A percentile compares a stretch with the other conserved stretches of the same genome.
phyloP scores from a whole-genome alignment of 1,139 yeast species.

The Diutina siamensis region DNA sequence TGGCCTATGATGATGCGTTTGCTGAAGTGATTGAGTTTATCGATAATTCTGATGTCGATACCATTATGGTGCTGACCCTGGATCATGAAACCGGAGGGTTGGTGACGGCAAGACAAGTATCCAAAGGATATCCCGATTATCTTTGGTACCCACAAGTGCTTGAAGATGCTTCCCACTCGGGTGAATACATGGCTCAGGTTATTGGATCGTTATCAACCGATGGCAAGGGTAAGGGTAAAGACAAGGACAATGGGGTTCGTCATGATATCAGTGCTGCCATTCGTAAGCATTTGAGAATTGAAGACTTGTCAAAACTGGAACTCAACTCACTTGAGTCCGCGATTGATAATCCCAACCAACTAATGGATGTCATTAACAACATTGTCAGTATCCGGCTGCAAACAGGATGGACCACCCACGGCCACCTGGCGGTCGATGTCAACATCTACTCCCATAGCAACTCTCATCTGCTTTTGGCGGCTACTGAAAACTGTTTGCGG shows the following conservation, averaged over 20 bases:
- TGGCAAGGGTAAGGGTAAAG: constrained; percentile 12
- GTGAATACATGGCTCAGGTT: constrained; percentile 45
- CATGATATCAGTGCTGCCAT: constrained; percentile 20
- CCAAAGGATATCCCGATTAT: constrained; percentile 16
- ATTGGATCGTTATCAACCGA: constrained; percentile 4
- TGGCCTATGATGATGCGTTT: constrained; percentile 70
- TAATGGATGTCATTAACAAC: constrained; percentile 38
- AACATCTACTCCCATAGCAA: constrained; percentile 68
- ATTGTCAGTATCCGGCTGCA: constrained; percentile 62
- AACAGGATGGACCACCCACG: constrained; percentile 83
- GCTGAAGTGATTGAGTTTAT: constrained; percentile 58
- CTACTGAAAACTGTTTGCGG: constrained; percentile 33
- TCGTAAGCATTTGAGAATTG: constrained; percentile 47
- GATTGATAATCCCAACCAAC: constrained; percentile 11
- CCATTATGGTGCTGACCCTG: constrained; percentile 65
- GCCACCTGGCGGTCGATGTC: constrained; percentile 86
- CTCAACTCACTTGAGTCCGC: constrained; percentile 19
- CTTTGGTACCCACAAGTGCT: constrained; percentile 65
- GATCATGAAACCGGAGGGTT: constrained; percentile 93
- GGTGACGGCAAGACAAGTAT: constrained; percentile 21
- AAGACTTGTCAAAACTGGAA: constrained; percentile 40
- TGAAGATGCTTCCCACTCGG: constrained; percentile 54
- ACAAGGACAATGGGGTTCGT: constrained; percentile 8
- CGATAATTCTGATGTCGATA: constrained; percentile 51
- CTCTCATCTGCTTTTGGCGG: constrained; percentile 24